Evolutionary conservation across 2,329 filamentous ascomycete genomes (phyloP), one percentile per base, ranked within the genome.

Genomic region (Apiospora rasikravindrae): DNA sequence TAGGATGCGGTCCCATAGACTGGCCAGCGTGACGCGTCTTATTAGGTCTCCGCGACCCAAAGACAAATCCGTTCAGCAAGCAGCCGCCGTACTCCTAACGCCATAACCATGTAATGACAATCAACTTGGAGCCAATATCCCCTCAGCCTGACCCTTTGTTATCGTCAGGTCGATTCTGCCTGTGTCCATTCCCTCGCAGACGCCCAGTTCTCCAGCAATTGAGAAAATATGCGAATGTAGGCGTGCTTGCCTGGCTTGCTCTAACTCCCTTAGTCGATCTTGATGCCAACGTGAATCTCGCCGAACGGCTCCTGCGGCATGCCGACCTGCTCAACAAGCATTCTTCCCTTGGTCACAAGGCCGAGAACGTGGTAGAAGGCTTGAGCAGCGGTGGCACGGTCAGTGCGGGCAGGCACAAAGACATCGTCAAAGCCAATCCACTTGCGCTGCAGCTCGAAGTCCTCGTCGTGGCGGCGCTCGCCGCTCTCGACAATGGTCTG

Each of bases 351-450:
- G 2, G 90, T 94, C 7, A 89, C 91, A 61, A 96, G 86, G 14
- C 88, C 86, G 19, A 97, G 87, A 2, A 94, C 86, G 79, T 96
- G 93, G 82, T 93, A 89, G 78, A 94, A 92, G 0, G 91, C 94
- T 80, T 95, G 93, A 2, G 93, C 91, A 11, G 92, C 93, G 16
- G 94, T 90, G 42, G 89, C 83, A 47, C 85, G 87, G 42, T 88
- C 89, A 57, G 84, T 83, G 67, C 85, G 82, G 13, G 78, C 78
- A 0, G 90, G 87, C n/a, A 89, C 86, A 64, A 96, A 89, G 13
- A 98, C 82, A 68, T 90, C 84, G 66, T 92, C 89, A 78, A 98
- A 97, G 0, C 87, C 83, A 57, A 96, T 84, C 82, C 86, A 89
- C 22, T 78, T 81, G 14, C 82, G 80, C 57, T 75, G 73, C 42